Base-by-base conservation (phyloP, 768 basidiomycete genomes). In the Cubamyces lactineus region DNA sequence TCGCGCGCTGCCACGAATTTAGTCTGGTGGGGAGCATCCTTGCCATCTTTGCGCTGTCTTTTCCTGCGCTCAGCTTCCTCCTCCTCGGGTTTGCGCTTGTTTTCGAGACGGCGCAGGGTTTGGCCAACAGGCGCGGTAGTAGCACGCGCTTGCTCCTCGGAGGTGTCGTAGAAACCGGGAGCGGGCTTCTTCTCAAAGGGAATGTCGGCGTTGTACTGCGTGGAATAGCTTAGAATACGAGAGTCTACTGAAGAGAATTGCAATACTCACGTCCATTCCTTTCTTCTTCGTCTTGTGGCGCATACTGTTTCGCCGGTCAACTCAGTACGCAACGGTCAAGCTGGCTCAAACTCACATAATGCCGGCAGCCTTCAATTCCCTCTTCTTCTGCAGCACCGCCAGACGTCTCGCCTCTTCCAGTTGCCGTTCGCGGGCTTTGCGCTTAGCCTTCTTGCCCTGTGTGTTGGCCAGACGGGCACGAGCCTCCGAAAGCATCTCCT, bases 401-500 rank as follows among this genome's bases (percentile, higher is more conserved):
- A 99, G 77, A 23, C 97, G 83, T 54, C 96, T 81, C 2, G 97
- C 97, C 72, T 99, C 97, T 72, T 99, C 97, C 40, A 99, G 78
- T 71, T 98, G 96, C 61, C 96, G 89, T 71, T 99, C 97, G 47
- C 97, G 86, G 5, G 96, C 97, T 77, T 98, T 99, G 68, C 97
- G 89, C 75, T 99, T 99, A 2, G 97, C 97, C 76, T 99, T 99
- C 76, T 99, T 99, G 39, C 97, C 97, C 75, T 99, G 97, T 0
- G 97, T 99, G 73, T 99, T 99, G 52, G 97, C 97, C 39, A 99
- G 82, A 77, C 97, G 89, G 6, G 97, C 97, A 67, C 97, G 89
- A 28, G 97, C 97, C 75, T 99, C 97, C 1, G 97, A 98, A 70
- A 99, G 78, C 97, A 99, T 98, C 75, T 98, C 97, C 87, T 98